Evolutionary conservation across 169 alveolate species (phyloP), one percentile per base, ranked within the genome.

Genomic region (Babesia bovis): DNA sequence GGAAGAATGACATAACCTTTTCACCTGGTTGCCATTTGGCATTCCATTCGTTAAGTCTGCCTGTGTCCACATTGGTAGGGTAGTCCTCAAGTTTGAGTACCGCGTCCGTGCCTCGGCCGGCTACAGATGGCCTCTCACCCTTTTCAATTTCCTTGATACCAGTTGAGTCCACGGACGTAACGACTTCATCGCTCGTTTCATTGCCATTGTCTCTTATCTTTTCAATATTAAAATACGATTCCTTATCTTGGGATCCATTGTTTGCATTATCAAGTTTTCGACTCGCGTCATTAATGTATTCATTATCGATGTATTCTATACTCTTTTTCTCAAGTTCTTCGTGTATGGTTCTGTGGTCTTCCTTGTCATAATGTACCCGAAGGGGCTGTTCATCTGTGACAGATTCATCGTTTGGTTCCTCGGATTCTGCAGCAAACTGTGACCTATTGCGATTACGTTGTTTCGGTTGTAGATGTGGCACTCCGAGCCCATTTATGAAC

Each of bases 31-130:
- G 79, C 85, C 90, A 88, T 60, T 66, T 75, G 4, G 82, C 50
- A 6, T 58, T 55, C 93, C 93, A 88, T 52, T 88, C 93, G 68
- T 88, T 88, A 1, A 88, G 21, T 28, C 93, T 65, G 21, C 93
- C 93, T 32, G 75, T 69, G 17, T 56, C 65, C 10, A 85, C 91
- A 17, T 68, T 73, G n/a, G 59, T 60, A 19, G 75, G 77, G 36
- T 61, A 81, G 5, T 81, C 88, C 45, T 81, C 81, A 9, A 81
- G 44, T 12, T 38, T 35, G n/a, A 70, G 40, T 42, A 57, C 59
- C 49, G 49, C 56, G 49, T 78, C 77, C 3, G 73, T 52, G 30
- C 87, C 87, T 9, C 51, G 66, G 7, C 87, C 87, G 2, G 71
- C 13, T 25, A 68, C 26, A 26, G 42, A 36, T 13, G 87, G 87